Evolutionary conservation across 176 grass and related monocot genomes (phyloP).

Genomic region (Tuctoria greenei): DNA sequence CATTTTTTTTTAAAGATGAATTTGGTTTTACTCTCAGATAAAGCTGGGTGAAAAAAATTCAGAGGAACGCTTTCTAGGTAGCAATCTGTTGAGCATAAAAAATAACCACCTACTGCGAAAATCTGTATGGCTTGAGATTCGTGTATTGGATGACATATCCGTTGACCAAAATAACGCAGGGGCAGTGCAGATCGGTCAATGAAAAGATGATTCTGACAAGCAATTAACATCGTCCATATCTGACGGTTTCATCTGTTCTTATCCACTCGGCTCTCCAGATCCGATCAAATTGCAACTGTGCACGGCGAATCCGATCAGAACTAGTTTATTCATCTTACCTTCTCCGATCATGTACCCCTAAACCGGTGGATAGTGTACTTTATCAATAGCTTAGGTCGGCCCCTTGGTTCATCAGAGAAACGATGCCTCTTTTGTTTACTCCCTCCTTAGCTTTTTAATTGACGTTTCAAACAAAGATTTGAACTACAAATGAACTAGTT

Average conservation of each 20-base stretch:
- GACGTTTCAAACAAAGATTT: too few relatives aligned
- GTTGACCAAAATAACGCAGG: slow-evolving; percentile 11
- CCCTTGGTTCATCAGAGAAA: neutral
- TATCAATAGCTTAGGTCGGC: neutral
- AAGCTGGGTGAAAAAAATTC: neutral
- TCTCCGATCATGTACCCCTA: neutral
- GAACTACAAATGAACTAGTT: too few relatives aligned
- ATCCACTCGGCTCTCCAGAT: slow-evolving; percentile 30
- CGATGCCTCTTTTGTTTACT: neutral
- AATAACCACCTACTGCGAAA: neutral
- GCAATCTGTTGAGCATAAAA: neutral
- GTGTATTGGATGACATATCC: neutral
- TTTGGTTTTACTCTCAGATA: slow-evolving; percentile 24
- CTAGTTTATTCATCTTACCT: neutral
- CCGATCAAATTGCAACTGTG: neutral
- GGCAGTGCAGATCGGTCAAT: neutral
- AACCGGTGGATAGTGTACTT: neutral
- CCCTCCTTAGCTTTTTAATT: too few relatives aligned
- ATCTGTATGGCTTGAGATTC: neutral
- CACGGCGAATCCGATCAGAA: neutral
- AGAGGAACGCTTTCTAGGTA: neutral
- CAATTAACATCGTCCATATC: neutral
- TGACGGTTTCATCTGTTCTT: slow-evolving; percentile 18
- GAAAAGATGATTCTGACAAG: neutral
- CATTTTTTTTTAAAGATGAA: neutral